Evolutionary conservation across 2,329 filamentous ascomycete genomes (phyloP), one percentile per base, ranked within the genome.

Genomic region (Trichoderma cornu-damae): DNA sequence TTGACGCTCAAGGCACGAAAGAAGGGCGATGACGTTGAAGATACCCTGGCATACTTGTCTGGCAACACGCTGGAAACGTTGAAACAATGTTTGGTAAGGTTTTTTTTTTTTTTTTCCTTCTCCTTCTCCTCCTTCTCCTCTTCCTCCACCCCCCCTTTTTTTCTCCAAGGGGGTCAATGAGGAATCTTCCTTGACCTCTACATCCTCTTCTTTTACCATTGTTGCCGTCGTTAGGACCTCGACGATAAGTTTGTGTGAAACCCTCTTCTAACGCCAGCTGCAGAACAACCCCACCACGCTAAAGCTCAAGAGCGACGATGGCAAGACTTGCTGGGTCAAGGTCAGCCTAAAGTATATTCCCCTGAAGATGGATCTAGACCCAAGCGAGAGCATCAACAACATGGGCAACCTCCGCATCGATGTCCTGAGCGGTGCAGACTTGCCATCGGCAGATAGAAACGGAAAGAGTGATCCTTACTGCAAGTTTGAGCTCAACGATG

Each of bases 321-420:
- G 91, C 51, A 81, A 82, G 59, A 73, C 86, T 24, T 91, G 84
- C 75, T 92, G 85, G 68, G 81, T 99, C 69, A 95, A 87, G 64
- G 88, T 99, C 68, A 95, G 89, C 75, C 81, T 96, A 67, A 96
- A 96, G 73, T 99, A 96, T 70, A 85, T 99, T 22, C 94, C 94
- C 0, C 86, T 97, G 60, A 85, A 89, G 75, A 99, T 99, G 94
- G 79, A 85, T 57, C 87, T 99, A 48, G 91, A 99, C 67, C 89
- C 94, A 0, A 90, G 86, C 66, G 94, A 99, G 74, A 96, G 91
- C 68, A 96, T 99, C 79, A 97, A 96, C 82, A 99, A 99, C 74
- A 96, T 96, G 84, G 94, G 94, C 59, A 92, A 86, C 59, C 85
- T 99, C 20, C 89, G 92, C 18, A 90, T 99, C n/a, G 91, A 97